Percentiles rank a stretch among this genome's conserved stretches.
These are phyloP conservation scores for Xerocomellus amylosporus DNA, from an alignment of 768 basidiomycete genomes.

Conservation along the genomic window DNA sequence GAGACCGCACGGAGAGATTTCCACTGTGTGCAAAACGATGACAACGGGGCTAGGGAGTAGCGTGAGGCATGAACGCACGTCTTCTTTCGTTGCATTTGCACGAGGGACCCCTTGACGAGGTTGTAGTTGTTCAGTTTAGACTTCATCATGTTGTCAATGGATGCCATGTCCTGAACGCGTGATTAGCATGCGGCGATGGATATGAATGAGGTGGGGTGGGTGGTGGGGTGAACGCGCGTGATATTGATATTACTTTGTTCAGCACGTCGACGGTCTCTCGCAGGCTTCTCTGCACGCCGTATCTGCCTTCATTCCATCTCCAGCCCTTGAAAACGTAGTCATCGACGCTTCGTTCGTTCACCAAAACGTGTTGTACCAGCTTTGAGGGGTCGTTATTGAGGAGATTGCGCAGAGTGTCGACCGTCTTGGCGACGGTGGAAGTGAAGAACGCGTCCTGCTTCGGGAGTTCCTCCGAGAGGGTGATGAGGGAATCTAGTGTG, in stretches of 20 bases:
- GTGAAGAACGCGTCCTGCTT: conserved; percentile 92
- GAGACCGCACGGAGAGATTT: conserved; percentile 87
- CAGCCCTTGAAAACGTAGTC: conserved; percentile 77
- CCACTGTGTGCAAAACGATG: conserved; percentile 51
- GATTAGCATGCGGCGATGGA: conserved; percentile 21
- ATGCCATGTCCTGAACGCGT: conserved; percentile 72
- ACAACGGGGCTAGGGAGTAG: conserved; percentile 1
- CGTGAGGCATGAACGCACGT: conserved; percentile 48
- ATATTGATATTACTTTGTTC: conserved; percentile 61
- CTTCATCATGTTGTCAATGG: conserved; percentile 94
- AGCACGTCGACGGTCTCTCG: conserved; percentile 83
- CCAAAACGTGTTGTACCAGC: conserved; percentile 68
- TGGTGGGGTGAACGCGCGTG: conserved; percentile 11
- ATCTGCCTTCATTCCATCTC: conserved; percentile 94
- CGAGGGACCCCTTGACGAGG: conserved; percentile 86
- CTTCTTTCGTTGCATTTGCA: conserved; percentile 93
- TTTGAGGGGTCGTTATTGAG: conserved; percentile 83
- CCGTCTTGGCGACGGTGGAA: conserved; percentile 81
- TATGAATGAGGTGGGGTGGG: conserved; percentile 19
- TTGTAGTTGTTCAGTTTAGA: conserved; percentile 89
- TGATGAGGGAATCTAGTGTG: conserved; percentile 85
- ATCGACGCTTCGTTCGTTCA: conserved; percentile 78
- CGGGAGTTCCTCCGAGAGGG: conserved; percentile 87
- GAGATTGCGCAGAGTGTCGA: conserved; percentile 89
- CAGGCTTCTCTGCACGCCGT: conserved; percentile 77